phyloP scores from a whole-genome alignment of 2,329 filamentous ascomycete species.

The Aaosphaeria arxii region DNA sequence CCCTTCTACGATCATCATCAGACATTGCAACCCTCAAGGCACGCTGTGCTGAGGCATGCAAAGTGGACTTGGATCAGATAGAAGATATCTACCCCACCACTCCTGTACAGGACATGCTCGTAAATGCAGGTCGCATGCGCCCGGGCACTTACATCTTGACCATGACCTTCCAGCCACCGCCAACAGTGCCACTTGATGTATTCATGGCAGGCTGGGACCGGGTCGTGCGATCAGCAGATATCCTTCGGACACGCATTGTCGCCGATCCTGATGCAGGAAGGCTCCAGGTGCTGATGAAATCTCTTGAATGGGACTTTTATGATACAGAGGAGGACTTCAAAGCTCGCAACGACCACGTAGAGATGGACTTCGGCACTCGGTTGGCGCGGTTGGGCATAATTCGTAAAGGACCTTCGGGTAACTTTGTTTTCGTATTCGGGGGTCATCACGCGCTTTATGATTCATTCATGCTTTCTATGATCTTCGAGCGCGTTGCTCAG shows the following conservation, averaged over 20 bases:
- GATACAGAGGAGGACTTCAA: no score
- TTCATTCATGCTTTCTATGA: no score
- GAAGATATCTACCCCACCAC: conserved; percentile 57
- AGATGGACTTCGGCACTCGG: no score
- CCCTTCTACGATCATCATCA: background rate
- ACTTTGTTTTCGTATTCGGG: no score
- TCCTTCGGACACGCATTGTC: conserved; percentile 40
- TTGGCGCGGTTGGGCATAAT: no score
- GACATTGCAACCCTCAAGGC: background rate
- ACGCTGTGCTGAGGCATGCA: background rate
- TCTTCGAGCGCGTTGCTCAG: no score
- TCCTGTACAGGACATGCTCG: conserved; percentile 53
- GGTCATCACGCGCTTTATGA: no score
- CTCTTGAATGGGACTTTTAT: background rate
- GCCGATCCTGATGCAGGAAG: background rate
- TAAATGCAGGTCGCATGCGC: conserved; percentile 52
- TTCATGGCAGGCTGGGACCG: conserved; percentile 43
- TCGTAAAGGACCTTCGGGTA: no score
- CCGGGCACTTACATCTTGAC: conserved; percentile 54
- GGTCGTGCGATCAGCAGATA: conserved; percentile 37
- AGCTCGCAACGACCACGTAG: no score
- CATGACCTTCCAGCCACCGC: conserved; percentile 27
- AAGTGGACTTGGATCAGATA: conserved; percentile 9
- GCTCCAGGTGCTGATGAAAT: conserved; percentile 3
- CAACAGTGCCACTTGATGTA: background rate